Base-by-base conservation (phyloP, 2,329 filamentous ascomycete species). In the Sporothrix luriei region DNA sequence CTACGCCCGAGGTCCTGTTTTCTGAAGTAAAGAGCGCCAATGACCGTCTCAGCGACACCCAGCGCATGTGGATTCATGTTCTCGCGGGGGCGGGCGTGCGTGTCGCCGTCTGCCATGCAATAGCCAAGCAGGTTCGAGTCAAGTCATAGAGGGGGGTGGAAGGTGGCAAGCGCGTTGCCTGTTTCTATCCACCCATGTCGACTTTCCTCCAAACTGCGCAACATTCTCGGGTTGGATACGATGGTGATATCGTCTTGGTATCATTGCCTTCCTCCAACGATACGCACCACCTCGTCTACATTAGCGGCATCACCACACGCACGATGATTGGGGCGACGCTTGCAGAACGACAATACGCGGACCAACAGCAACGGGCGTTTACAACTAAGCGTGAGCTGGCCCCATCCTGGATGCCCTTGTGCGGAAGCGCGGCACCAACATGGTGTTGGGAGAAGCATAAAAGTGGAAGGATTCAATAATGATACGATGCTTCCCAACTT, bases 61-160 rank as follows among this genome's bases (percentile, higher is more conserved):
- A 99, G 81, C 84, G 95, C 74, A 84, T 99, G 74, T 99, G 95
- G 95, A 97, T 98, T 75, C 92, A 98, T 82, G 93, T 97, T 9
- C 84, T 99, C 68, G 90, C 89, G 9, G 90, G 90, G 1, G 93
- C 94, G 1, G 94, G 95, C 2, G 86, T 98, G 51, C 87, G 85
- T 74, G 94, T 98, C 38, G 94, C 97, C 75, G 82, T 98, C 73
- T 96, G 87, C 76, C 87, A 88, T 77, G 87, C 87, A 14, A 79
- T 86, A 49, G 85, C 86, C 51, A 84, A 78, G 73, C 83, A 87
- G 75, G 81, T 86, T 38, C 80, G 66, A 38, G 29, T 62, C n/a
- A 40, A 38, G 21, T 46, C 59, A 49, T 24, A 59, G 21, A 40
- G 21, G 26, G 16, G 19, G 26, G 19, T 10, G 24, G 19, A 16